phyloP scores from a whole-genome alignment of 306 rosid species.

The Sicyos baderoa region DNA sequence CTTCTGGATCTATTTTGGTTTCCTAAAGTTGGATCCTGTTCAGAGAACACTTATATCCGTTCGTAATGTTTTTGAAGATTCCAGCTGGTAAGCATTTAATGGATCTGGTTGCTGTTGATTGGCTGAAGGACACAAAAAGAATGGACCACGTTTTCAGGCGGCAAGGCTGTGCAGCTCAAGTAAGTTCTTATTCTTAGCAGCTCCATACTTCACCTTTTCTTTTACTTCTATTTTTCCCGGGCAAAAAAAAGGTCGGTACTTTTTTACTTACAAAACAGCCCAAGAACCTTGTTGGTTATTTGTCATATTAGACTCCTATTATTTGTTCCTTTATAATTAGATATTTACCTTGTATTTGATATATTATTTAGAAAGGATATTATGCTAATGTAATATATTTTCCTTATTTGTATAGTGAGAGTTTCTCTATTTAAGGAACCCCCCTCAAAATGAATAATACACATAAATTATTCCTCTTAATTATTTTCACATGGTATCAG shows the following conservation, averaged over 20 bases:
- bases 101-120: constrained; percentile 97
- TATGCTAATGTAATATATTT: no score
- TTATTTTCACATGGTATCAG: no score
- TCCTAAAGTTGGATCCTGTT: constrained; percentile 18
- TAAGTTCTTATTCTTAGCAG: constrained; percentile 28
- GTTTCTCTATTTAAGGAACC: no score
- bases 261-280: neutral
- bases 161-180: constrained; percentile 95
- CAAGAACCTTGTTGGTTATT: no score
- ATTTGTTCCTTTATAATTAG: no score
- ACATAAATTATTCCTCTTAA: no score
- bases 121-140: constrained; percentile 96
- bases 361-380: no score
- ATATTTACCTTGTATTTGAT: no score
- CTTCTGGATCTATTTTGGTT: neutral
- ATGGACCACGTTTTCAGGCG: constrained; percentile 95
- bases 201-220: neutral
- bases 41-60: constrained; percentile 27
- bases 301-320: no score
- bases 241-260: neutral
- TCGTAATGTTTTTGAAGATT: constrained; percentile 41
- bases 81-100: constrained; percentile 92
- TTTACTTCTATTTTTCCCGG: neutral
- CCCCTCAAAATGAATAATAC: no score
- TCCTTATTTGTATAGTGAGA: no score